Conservation (phyloP, 805 yeast genomes). For the Barnettozyma californica region DNA sequence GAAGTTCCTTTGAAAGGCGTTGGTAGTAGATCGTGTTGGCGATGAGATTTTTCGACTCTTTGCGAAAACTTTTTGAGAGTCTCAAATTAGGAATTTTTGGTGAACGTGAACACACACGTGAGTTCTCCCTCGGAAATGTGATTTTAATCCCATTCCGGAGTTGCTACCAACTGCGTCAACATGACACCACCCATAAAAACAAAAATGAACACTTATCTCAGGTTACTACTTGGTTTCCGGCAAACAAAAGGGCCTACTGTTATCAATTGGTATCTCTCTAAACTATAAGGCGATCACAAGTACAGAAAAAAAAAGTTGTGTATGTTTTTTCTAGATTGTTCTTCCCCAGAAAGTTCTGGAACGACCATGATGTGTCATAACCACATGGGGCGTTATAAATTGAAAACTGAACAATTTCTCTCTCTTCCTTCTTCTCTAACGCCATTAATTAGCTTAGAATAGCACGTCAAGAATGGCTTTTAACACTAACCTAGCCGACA, state of each 20-base stretch:
- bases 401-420: background rate
- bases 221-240: no score
- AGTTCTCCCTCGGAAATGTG: background rate
- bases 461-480: constrained; percentile 6
- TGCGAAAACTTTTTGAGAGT: constrained; percentile 1
- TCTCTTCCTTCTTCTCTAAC: background rate
- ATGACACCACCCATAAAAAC: no score
- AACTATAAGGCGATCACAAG: no score
- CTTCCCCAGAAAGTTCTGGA: constrained; percentile 2
- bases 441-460: background rate
- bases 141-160: no score
- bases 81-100: background rate
- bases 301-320: no score
- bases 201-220: background rate
- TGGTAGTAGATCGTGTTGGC: background rate
- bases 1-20: background rate
- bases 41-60: constrained; percentile 4
- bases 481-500: constrained; percentile 21
- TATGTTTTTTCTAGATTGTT: background rate
- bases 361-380: background rate
- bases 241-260: no score
- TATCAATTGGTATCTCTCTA: no score
- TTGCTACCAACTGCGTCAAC: no score
- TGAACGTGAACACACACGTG: constrained; percentile 2
- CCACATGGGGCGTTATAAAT: constrained; percentile 1